A percentile compares a stretch with the other conserved stretches of the same genome.
These are phyloP conservation scores for Umbellularia californica DNA, from an alignment of 164 flowering plant genomes.

Conservation along the genomic window DNA sequence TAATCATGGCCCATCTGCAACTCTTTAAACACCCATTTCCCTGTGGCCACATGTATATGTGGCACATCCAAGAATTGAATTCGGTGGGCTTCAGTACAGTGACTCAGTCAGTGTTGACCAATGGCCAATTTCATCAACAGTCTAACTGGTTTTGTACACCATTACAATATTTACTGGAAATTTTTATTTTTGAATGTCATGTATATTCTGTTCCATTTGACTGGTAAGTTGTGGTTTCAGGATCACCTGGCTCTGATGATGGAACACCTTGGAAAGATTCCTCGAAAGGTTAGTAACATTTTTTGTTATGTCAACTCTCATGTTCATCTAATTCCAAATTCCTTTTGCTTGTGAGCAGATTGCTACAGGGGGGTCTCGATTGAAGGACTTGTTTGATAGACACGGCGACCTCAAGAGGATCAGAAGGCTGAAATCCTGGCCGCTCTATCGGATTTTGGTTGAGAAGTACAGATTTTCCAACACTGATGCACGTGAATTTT, in stretches of 20 bases:
- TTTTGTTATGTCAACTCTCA: neutral
- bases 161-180: neutral
- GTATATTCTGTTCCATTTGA: neutral
- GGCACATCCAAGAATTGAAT: no score
- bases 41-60: no score
- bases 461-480: conserved; percentile 64
- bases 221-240: conserved; percentile 30
- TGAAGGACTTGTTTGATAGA: conserved; percentile 80
- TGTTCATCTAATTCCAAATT: conserved; percentile 8
- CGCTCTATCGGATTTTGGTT: conserved; percentile 57
- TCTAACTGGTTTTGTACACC: neutral
- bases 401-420: conserved; percentile 90
- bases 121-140: neutral
- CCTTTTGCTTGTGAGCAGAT: conserved; percentile 37
- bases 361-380: conserved; percentile 63
- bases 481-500: conserved; percentile 63
- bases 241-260: conserved; percentile 97
- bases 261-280: conserved; percentile 94
- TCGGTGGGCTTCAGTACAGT: no score
- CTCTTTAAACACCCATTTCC: no score
- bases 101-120: no score
- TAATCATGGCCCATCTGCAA: no score
- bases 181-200: neutral
- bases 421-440: conserved; percentile 62
- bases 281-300: conserved; percentile 60